Conservation (phyloP, 108 stramenopile genomes). For the Cylindrotheca fusiformis region DNA sequence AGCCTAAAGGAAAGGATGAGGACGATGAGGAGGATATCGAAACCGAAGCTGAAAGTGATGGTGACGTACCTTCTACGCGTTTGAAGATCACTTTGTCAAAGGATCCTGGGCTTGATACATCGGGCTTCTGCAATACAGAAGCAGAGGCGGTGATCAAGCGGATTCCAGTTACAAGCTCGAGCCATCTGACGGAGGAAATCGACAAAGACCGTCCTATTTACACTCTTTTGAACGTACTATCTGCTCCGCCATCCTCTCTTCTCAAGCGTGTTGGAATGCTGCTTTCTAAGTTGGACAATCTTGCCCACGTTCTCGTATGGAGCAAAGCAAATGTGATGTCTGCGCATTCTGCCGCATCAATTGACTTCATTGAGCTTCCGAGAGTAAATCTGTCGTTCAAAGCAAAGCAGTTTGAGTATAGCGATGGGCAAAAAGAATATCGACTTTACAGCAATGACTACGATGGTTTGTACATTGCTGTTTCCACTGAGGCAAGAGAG, state of each 20-base stretch:
- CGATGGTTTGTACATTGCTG: constrained; percentile 93
- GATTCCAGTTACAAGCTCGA: constrained; percentile 54
- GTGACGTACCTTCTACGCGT: constrained; percentile 56
- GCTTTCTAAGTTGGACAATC: constrained; percentile 90
- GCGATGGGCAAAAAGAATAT: constrained; percentile 67
- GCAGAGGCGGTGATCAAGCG: constrained; percentile 84
- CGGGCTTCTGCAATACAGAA: constrained; percentile 86
- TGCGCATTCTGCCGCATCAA: constrained; percentile 70
- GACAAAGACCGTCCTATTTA: constrained; percentile 66
- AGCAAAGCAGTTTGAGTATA: constrained; percentile 61
- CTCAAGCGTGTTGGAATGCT: constrained; percentile 89
- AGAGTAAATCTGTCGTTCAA: constrained; percentile 93
- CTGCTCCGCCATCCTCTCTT: constrained; percentile 80
- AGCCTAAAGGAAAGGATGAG: constrained; percentile 30
- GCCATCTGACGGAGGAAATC: constrained; percentile 39
- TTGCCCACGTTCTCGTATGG: constrained; percentile 96
- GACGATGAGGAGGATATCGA: constrained; percentile 47
- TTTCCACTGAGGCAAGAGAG: constrained; percentile 72
- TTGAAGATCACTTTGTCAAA: constrained; percentile 74
- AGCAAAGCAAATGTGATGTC: constrained; percentile 65
- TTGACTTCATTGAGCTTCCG: constrained; percentile 94
- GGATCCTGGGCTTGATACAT: constrained; percentile 66
- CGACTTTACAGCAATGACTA: constrained; percentile 93
- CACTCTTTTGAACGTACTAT: constrained; percentile 88
- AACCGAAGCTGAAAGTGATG: constrained; percentile 33